Base-by-base conservation (phyloP, 2,329 filamentous ascomycete species). In the Microsporum canis region DNA sequence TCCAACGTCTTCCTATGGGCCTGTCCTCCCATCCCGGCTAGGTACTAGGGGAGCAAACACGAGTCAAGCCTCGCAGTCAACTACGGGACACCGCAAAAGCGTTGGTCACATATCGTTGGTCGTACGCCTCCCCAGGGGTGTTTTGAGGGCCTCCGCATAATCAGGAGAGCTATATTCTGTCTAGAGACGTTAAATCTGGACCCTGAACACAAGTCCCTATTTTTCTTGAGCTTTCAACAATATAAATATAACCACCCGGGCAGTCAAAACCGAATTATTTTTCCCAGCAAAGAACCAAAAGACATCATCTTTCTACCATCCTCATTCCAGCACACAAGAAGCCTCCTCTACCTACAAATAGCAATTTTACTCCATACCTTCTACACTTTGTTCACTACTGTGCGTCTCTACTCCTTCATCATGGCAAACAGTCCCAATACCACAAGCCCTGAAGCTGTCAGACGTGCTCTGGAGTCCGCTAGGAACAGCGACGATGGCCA, bases 401-500 rank as follows among this genome's bases (percentile, higher is more conserved):
- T 17, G 10, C 5, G 10, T 10, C 7, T 57, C 55, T 14, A 10
- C 34, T 31, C n/a, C 29, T 41, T 43, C 36, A 57, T 61, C 49
- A 75, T 74, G 72, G 67, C 76, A 64, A 75, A 74, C 60, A 67
- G 66, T 45, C 67, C 71, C 59, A 68, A 68, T 36, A 66, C 68
- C 38, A 66, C 67, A 62, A 66, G 70, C 61, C 65, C 66, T 60
- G 63, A 80, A 63, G 77, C 76, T 60, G 82, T 90, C 61, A 78
- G 83, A 63, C 81, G 85, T 71, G 88, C 88, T 29, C 80, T 95
- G 60, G 85, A 91, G 68, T 82, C 88, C 62, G 89, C 88, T 12
- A 83, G 89, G 64, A 88, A 91, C 71, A 86, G 80, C 69, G 82
- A 86, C 62, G 84, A 86, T 63, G 86, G 84, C 61, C 77, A 78